phyloP scores from a whole-genome alignment of 2,329 filamentous ascomycete species.

The Ophiostoma sp. region DNA sequence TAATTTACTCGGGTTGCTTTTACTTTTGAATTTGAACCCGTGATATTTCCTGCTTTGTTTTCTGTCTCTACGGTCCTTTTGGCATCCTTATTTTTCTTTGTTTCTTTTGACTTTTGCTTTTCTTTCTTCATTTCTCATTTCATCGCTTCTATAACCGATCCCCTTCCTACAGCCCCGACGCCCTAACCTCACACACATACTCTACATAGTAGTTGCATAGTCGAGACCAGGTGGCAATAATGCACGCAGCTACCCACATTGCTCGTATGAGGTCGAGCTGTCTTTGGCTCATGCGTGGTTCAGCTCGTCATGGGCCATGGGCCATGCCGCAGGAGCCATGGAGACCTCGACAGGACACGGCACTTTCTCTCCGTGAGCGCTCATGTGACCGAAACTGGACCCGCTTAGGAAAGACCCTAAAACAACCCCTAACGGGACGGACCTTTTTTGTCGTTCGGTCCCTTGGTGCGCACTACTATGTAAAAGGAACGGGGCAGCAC shows the following conservation, averaged over 20 bases:
- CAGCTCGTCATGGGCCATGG: constrained; percentile 11
- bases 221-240: not conserved
- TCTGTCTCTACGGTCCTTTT: not conserved
- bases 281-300: not conserved
- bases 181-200: not conserved
- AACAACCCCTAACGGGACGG: constrained; percentile 19
- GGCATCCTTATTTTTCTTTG: not conserved
- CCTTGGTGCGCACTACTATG: constrained; percentile 21
- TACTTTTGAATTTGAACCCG: no score
- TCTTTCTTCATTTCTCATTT: not conserved
- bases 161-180: not conserved
- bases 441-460: constrained; percentile 25
- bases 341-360: not conserved
- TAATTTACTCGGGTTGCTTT: not conserved
- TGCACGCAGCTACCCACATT: not conserved
- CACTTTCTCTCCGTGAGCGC: not conserved
- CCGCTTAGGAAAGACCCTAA: constrained; percentile 21
- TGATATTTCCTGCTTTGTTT: not conserved
- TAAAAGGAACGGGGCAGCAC: constrained; percentile 23
- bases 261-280: not conserved
- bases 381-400: constrained; percentile 26
- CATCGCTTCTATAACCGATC: not conserved
- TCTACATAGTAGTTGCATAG: not conserved
- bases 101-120: not conserved
- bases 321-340: not conserved